Base-by-base conservation (phyloP, 1,139 yeast genomes). In the Candida albicans region DNA sequence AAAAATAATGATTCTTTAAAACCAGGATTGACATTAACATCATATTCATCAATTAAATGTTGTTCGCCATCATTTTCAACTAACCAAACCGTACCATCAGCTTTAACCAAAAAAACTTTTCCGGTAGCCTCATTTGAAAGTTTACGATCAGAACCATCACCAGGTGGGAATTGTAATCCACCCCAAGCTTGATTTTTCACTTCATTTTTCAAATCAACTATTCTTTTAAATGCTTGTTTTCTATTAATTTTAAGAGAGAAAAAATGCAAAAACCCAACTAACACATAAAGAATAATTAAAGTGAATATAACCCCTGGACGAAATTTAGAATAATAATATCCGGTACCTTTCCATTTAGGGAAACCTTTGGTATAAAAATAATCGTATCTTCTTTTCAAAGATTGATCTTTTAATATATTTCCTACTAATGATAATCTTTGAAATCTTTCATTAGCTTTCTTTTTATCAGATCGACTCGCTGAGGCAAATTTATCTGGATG, bases 301-400 rank as follows among this genome's bases (percentile, higher is more conserved):
- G 88, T 81, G 43, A 81, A 66, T 2, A 70, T 48, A 2, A 87
- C 54, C 35, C 84, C 87, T 8, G 88, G 89, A 43, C 79, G 73
- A 61, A 79, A 84, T 55, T 75, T 71, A 36, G 77, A 64, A 50
- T 77, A 79, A 43, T 67, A 70, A 58, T 77, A 81, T 0, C 73
- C 78, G 1, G 77, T 67, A 0, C 77, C 79, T 46, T 77, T 81
- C 80, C 87, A 88, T 47, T 75, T 75, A 4, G 99, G 99, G 65
- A 93, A 93, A 3, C 99, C 99, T 53, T 83, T 79, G 33, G 77
- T 72, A 45, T 87, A 70, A 65, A 88, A 93, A 63, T 83, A 91
- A 62, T 93, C 98, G 61, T 93, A 93, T 13, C 93, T 74, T 51
- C 83, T 84, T 48, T 85, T 80, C 46, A 78, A 75, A 8, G 79